Evolutionary conservation across 768 basidiomycete species (phyloP), one percentile per base, ranked within the genome.

Genomic region (Russula virescens): DNA sequence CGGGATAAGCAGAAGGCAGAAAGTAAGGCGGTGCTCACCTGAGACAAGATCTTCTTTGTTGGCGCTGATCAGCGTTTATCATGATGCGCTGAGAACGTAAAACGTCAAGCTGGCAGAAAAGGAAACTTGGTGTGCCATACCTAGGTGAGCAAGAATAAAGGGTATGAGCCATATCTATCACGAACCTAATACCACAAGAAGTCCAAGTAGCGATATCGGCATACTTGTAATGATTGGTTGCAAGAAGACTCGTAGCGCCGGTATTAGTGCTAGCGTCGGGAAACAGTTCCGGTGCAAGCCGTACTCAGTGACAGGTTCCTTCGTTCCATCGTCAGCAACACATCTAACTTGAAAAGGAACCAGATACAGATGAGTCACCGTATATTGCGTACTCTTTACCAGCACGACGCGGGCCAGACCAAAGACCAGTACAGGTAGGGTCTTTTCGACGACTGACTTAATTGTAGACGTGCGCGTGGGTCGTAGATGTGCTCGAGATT

Each of bases 221-320:
- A 86, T 54, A 25, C 71, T 72, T 16, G 74, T 69, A 50, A 93
- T 79, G 35, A 91, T 26, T 0, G 91, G 89, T 61, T 90, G 87
- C 3, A 94, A 72, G 0, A 83, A 48, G 3, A 86, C 80, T 70
- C 91, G 86, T 10, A 90, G 73, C 5, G 91, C 70, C 0, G 95
- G 94, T 8, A 97, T 71, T 0, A 91, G 67, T 0, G 88, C 93
- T 21, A 98, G 79, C 0, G 96, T 98, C 68, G 98, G 81, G 80
- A 99, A 99, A 75, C 98, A 98, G 72, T 98, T 98, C 96, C 96
- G 98, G 69, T 98, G 95, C 0, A 84, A 84, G 0, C 96, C 96
- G 67, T 98, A 98, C 74, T 99, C 96, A 0, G 94, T 87, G 58
- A 89, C 87, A 62, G 98, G 96, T 77, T 98, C 96, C 95, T 88